phyloP scores from a whole-genome alignment of 2,329 filamentous ascomycete genomes.

The Rosellinia necatrix region DNA sequence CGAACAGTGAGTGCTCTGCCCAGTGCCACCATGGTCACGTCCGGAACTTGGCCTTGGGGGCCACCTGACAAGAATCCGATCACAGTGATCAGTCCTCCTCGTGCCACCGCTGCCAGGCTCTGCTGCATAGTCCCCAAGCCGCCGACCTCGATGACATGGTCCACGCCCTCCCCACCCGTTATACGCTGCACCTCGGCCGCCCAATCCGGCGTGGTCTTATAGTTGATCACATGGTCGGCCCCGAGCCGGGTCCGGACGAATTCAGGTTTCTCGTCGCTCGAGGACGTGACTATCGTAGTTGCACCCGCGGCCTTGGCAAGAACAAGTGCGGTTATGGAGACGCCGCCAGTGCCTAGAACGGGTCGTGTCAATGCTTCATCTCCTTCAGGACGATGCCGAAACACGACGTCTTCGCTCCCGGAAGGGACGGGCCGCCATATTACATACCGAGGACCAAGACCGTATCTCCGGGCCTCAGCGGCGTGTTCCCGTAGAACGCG shows the following conservation, averaged over 20 bases:
- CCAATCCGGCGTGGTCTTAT: constrained; percentile 52
- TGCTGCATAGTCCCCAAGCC: constrained; percentile 49
- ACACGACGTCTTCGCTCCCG: not conserved
- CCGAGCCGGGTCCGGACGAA: constrained; percentile 44
- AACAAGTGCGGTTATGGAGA: constrained; percentile 49
- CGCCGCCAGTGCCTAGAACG: constrained; percentile 51
- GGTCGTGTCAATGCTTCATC: not conserved
- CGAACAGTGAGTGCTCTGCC: constrained; percentile 41
- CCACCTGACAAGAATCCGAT: constrained; percentile 46
- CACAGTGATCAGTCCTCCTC: constrained; percentile 51
- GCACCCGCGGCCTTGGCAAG: constrained; percentile 52
- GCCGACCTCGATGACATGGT: constrained; percentile 47
- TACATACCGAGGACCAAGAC: constrained; percentile 43
- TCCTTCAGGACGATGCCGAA: not conserved
- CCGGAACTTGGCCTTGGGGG: constrained; percentile 37
- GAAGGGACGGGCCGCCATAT: not conserved
- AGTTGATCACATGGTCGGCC: constrained; percentile 54
- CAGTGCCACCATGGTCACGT: constrained; percentile 39
- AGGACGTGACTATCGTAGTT: constrained; percentile 56
- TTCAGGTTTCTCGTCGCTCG: constrained; percentile 53
- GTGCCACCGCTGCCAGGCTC: constrained; percentile 49
- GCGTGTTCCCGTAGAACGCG: constrained; percentile 48
- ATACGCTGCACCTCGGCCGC: constrained; percentile 48
- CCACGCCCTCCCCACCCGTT: constrained; percentile 50
- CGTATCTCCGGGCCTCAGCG: constrained; percentile 47